Evolutionary conservation across 495 filamentous ascomycete genomes (phyloP).

Genomic region (Daldinia caldariorum): DNA sequence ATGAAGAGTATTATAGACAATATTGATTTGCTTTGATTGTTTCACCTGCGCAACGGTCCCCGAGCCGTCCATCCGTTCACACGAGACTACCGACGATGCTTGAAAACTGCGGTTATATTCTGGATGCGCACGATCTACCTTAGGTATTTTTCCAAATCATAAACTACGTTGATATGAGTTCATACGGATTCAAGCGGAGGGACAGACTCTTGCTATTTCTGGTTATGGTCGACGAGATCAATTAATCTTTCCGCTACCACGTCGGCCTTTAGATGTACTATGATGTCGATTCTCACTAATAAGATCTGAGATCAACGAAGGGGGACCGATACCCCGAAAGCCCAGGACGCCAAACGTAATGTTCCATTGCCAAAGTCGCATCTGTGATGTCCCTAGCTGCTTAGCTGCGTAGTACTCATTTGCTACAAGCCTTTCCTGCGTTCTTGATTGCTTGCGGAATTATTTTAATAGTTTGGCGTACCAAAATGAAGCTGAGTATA

Average conservation of each 20-base stretch:
- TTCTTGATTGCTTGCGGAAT: constrained; percentile 9
- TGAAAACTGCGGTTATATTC: constrained; percentile 26
- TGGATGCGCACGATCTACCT: constrained; percentile 12
- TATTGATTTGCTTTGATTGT: constrained; percentile 27
- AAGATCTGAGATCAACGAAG: constrained; percentile 34
- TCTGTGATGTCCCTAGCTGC: constrained; percentile 28
- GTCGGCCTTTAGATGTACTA: constrained; percentile 34
- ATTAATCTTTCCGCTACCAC: constrained; percentile 15
- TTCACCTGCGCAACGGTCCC: constrained; percentile 25
- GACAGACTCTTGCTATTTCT: constrained; percentile 22
- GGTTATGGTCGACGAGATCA: constrained; percentile 27
- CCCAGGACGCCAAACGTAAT: constrained; percentile 17
- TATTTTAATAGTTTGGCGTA: constrained; percentile 8
- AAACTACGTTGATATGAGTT: neutral
- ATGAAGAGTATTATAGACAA: neutral
- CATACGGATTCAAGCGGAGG: constrained; percentile 18
- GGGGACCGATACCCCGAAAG: constrained; percentile 26
- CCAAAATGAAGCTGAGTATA: constrained; percentile 15
- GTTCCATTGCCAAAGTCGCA: constrained; percentile 35
- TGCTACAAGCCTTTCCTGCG: constrained; percentile 25
- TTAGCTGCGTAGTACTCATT: constrained; percentile 29
- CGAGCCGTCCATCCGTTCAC: constrained; percentile 39
- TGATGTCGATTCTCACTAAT: constrained; percentile 33
- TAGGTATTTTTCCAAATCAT: neutral
- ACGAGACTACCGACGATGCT: constrained; percentile 35